Base-by-base conservation (phyloP, 202 grass and related monocot genomes). In the Setaria viridis region DNA sequence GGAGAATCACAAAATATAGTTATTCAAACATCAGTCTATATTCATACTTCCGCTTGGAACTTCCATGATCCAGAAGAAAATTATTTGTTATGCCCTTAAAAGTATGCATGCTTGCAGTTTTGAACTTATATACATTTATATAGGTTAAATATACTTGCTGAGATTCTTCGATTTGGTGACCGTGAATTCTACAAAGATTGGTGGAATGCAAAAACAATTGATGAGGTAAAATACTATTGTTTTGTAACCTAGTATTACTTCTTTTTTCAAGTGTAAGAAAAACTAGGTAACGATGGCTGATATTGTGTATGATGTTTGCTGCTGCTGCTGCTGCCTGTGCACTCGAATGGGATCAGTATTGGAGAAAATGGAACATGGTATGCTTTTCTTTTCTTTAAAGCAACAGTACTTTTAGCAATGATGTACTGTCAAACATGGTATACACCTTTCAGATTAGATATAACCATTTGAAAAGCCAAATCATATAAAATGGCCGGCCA, bases 281-380 rank as follows among this genome's bases (percentile, higher is more conserved):
- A 34, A 48, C 55, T 63, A 80, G 54, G 60, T 17, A 15, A 25
- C 25, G 25, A 25, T 0, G 25, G 29, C 85, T 93, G 74, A 86
- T 76, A 9, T 43, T 80, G 3, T 84, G 12, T 64, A 25, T 84
- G 37, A 79, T 80, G 15, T 79, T 83, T 84, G 30, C 62, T 85
- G 45, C 25, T 84, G 53, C 51, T 85, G 45, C 25, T 81, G 53
- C 58, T 89, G 60, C 80, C 81, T 87, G 62, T 84, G 66, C 62
- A 53, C 77, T 79, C 16, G 79, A 77, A 84, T 81, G 86, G 70
- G 67, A 79, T 85, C 77, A 95, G 93, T 95, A 95, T 84, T 95
- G 93, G 93, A 92, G 88, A 86, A 95, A 92, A 87, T 95, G 93
- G 93, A 95, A 95, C 77, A 95, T 95, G 90, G 93, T 92, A 92